Evolutionary conservation across 768 basidiomycete species (phyloP), one percentile per base, ranked within the genome.

Genomic region (Tulasnella sp.): DNA sequence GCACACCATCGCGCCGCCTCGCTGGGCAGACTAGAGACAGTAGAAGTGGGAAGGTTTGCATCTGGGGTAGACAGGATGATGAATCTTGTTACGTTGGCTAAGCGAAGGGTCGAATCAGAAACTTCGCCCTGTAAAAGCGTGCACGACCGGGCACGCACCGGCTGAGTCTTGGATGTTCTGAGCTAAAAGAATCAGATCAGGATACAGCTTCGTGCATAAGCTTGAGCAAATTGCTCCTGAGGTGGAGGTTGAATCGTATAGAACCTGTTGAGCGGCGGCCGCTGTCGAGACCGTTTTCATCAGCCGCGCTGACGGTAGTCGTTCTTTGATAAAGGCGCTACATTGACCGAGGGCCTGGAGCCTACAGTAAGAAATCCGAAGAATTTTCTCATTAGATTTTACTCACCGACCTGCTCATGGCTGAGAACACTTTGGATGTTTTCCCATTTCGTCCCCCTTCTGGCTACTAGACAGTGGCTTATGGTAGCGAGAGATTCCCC

Each of bases 321-420:
- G 71, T 29, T 29, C 29, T 32, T 29, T 26, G 10, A 78, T n/a
- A 40, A 75, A 78, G 7, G 16, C 37, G 10, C 48, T 37, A 61
- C 77, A 78, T 74, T 78, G 77, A 6, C 77, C 77, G 23, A 78
- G 71, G 5, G 77, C 77, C 77, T 78, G 23, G 3, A 35, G 29
- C 20, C n/a, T 13, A 42, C 35, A 6, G 46, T 46, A 42, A 51
- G 20, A 11, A 72, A 29, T 42, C 26, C 16, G 6, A 7, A 16
- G 35, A 20, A 0, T 10, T 20, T 40, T 70, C 15, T 20, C 15
- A 44, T 44, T 3, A 35, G 42, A 16, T 20, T 0, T 77, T 44
- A 74, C 61, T 57, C 42, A 78, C 77, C 26, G n/a, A 72, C 77
- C 77, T 78, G 77, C 55, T 74, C 73, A 46, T 78, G 77, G 40